Conservation (phyloP, 306 rosid species). For the Hylodesmum podocarpum region DNA sequence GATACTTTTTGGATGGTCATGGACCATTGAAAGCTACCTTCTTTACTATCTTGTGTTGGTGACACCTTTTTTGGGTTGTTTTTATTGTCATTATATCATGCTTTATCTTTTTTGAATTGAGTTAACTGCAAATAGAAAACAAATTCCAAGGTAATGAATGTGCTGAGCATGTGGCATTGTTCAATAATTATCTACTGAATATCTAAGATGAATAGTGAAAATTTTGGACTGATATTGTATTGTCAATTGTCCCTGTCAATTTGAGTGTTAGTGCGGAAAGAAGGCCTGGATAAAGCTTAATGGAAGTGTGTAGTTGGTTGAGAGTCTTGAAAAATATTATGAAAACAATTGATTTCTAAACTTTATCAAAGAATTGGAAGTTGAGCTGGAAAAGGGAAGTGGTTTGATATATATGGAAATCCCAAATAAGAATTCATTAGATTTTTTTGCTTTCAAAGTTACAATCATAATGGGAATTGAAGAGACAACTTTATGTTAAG, state of each 20-base stretch:
- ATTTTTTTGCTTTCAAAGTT: not conserved
- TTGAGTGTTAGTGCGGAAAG: constrained; percentile 2
- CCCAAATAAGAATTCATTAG: not conserved
- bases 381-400: constrained; percentile 28
- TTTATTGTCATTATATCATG: not conserved
- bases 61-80: not conserved
- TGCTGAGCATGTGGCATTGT: constrained; percentile 3
- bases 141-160: constrained; percentile 13
- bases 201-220: not conserved
- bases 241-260: constrained; percentile 28
- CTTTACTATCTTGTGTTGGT: not conserved
- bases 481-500: not conserved
- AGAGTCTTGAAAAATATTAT: constrained; percentile 1
- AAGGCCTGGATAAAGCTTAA: constrained; percentile 6
- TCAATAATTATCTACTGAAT: not conserved
- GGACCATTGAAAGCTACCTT: constrained; percentile 3
- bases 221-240: not conserved
- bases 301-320: constrained; percentile 22
- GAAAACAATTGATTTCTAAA: not conserved
- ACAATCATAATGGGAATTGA: not conserved
- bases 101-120: constrained; percentile 15
- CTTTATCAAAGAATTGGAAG: constrained; percentile 24
- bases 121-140: not conserved
- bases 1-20: not conserved
- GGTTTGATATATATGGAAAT: not conserved